These are phyloP conservation scores for Pezizomycotina sp. DNA, from an alignment of 2,329 filamentous ascomycete genomes.

Conservation along the genomic window DNA sequence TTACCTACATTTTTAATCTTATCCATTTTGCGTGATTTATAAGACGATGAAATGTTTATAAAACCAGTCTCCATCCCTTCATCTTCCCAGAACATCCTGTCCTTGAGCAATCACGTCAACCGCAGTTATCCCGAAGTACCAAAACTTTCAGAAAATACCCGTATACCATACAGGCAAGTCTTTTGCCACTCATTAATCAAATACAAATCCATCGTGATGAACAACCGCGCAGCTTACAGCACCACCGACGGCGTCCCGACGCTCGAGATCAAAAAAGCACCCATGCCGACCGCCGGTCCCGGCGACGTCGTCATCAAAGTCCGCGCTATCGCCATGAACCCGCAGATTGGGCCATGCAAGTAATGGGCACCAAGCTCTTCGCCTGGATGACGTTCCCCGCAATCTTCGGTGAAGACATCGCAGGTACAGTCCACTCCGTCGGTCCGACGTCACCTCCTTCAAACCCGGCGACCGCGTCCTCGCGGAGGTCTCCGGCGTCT, in stretches of 20 bases:
- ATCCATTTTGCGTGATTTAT: no score
- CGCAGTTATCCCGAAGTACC: no score
- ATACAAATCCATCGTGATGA: no score
- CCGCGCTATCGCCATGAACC: conserved; percentile 28
- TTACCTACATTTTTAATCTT: no score
- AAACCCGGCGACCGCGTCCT: conserved; percentile 38
- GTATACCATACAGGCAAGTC: no score
- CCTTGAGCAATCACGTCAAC: no score
- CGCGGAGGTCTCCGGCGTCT: no score
- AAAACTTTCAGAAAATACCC: no score
- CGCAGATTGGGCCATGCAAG: conserved; percentile 27
- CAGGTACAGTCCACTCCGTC: conserved; percentile 39
- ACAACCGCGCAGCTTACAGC: conserved; percentile 26
- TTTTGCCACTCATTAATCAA: no score
- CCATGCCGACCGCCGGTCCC: conserved; percentile 20
- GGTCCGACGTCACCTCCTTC: conserved; percentile 36
- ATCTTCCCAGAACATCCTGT: no score
- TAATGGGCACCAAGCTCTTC: conserved; percentile 23
- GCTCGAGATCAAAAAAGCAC: conserved; percentile 23
- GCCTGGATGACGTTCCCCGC: conserved; percentile 28
- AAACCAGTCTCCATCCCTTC: no score
- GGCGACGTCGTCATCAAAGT: conserved; percentile 27
- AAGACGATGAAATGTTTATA: no score
- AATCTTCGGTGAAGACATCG: conserved; percentile 38
- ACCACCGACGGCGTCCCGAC: conserved; percentile 16